Conservation (phyloP, 768 basidiomycete genomes). For the Trametes cingulata region DNA sequence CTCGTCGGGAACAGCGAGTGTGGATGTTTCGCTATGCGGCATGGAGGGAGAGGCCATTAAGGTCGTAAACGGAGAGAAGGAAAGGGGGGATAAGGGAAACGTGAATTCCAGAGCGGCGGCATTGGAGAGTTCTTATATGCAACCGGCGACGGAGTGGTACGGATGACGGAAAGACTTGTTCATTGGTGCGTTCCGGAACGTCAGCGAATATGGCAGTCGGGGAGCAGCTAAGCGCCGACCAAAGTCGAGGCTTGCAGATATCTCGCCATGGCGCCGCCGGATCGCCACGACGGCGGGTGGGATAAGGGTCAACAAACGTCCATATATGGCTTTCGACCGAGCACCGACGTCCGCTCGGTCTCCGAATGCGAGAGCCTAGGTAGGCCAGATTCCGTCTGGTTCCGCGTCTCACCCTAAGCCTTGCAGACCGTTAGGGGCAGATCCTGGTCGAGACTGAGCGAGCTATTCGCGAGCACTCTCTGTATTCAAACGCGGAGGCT, state of each 20-base stretch:
- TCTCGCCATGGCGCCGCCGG: not conserved
- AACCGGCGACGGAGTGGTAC: conserved; percentile 11
- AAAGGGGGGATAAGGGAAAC: not conserved
- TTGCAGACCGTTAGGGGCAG: not conserved
- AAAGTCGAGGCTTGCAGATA: not conserved
- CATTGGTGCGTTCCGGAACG: not conserved
- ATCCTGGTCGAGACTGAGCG: not conserved
- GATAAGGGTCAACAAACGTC: not conserved
- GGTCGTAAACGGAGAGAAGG: conserved; percentile 8
- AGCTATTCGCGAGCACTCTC: no score
- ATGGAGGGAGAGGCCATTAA: conserved; percentile 15
- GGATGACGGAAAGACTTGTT: conserved; percentile 8
- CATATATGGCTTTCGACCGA: not conserved
- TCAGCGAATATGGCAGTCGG: conserved; percentile 3
- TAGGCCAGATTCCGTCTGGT: conserved; percentile 8
- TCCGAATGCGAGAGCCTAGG: conserved; percentile 1
- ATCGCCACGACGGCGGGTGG: not conserved
- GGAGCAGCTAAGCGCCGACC: not conserved
- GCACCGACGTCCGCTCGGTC: conserved; percentile 8
- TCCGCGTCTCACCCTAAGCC: conserved; percentile 4
- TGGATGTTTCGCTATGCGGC: conserved; percentile 21
- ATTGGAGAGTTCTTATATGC: conserved; percentile 14
- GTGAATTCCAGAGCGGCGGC: not conserved
- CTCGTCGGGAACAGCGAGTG: conserved; percentile 15
- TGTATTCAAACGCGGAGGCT: no score